Evolutionary conservation across 768 basidiomycete species (phyloP), one percentile per base, ranked within the genome.

Genomic region (Mycena albidolilacea): DNA sequence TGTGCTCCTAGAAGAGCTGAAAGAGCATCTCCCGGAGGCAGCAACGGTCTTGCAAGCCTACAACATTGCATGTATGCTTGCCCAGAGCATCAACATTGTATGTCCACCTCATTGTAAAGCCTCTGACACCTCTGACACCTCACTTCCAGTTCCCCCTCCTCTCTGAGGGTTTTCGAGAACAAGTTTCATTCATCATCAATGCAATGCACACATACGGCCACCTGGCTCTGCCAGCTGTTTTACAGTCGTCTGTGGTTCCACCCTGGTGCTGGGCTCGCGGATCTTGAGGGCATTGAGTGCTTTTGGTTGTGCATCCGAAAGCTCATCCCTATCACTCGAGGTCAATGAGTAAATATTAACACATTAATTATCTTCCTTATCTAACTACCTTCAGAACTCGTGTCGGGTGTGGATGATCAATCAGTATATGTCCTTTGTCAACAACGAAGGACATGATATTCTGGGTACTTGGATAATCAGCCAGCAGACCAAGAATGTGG

Each of bases 41-140:
- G 77, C 80, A 0, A 84, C 79, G 1, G 72, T 84, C 6, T 59
- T 73, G 0, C 75, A 76, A 4, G 61, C 81, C 0, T 84, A 84
- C 57, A 81, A 87, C 67, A 75, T 84, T 10, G 81, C 80, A 0
- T 86, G 85, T 71, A 79, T 82, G 1, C 15, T 23, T 7, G 72
- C 81, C n/a, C 72, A 77, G 5, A 69, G 57, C 23, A 15, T 78
- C 5, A 9, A 65, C 1, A 23, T 73, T 43, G 81, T 82, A 70
- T 54, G 77, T 74, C 19, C n/a, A 54, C 11, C 52, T 21, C 7
- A 7, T n/a, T 4, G 52, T 9, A n/a, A 8, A 7, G n/a, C 52
- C n/a, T 19, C 8, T 19, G 11, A 54, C 7, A 23, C 23, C 23
- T 23, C 23, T 23, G 23, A 23, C 23, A 23, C 23, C 23, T 23